phyloP scores from a whole-genome alignment of 2,329 filamentous ascomycete genomes.

The Alternaria solani region DNA sequence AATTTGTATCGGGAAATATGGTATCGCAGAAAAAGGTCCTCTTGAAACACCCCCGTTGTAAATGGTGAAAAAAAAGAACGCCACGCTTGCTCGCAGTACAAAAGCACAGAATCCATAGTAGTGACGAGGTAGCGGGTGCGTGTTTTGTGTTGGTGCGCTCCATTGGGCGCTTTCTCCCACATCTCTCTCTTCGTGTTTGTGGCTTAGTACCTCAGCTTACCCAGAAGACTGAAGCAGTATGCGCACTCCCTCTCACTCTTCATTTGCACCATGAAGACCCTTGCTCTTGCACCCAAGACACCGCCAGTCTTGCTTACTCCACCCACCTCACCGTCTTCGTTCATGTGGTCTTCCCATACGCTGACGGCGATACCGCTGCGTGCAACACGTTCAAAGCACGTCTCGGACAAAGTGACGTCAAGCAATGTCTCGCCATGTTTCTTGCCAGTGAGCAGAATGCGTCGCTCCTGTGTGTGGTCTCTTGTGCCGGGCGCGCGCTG shows the following conservation, averaged over 20 bases:
- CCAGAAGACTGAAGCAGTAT: constrained; percentile 59
- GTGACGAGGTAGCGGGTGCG: neutral
- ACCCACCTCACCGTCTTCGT: constrained; percentile 64
- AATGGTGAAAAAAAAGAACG: constrained; percentile 1
- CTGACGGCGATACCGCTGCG: constrained; percentile 87
- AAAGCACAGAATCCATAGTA: neutral
- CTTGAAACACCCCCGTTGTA: constrained; percentile 3
- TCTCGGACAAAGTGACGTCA: constrained; percentile 84
- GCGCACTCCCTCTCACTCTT: constrained; percentile 58
- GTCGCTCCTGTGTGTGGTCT: constrained; percentile 72
- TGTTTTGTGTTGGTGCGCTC: neutral
- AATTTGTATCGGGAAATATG: constrained; percentile 2
- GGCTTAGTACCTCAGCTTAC: constrained; percentile 58
- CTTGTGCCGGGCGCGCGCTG: constrained; percentile 50
- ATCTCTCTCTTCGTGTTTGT: neutral
- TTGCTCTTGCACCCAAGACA: constrained; percentile 62
- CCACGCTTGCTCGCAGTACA: constrained; percentile 2
- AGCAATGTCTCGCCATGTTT: constrained; percentile 73
- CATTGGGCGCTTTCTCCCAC: neutral
- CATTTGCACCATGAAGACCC: constrained; percentile 71
- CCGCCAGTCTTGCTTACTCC: constrained; percentile 67
- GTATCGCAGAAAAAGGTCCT: constrained; percentile 6
- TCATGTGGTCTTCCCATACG: constrained; percentile 74
- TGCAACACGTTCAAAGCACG: constrained; percentile 83
- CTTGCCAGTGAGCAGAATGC: constrained; percentile 79